Evolutionary conservation across 192 early-diverging fungal genomes (phyloP).

Genomic region (Rhizoclosmatium sp.): DNA sequence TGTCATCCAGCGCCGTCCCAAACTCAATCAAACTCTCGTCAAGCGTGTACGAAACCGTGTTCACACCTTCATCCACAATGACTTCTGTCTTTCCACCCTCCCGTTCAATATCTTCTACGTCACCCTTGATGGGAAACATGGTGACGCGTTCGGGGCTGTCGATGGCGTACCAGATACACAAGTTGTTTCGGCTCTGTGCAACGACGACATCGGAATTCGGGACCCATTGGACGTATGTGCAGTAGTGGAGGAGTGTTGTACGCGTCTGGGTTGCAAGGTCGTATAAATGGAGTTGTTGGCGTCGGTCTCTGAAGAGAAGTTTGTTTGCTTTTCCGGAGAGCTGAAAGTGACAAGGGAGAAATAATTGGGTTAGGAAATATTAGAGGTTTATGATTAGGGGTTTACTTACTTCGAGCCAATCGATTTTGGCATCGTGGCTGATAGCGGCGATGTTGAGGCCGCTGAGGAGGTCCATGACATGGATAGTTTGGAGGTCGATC

Average conservation of each 20-base stretch:
- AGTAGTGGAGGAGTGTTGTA: conserved; percentile 63
- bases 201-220: conserved; percentile 72
- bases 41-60: conserved; percentile 71
- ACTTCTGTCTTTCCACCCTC: conserved; percentile 67
- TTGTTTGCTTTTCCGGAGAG: conserved; percentile 71
- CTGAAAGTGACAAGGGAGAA: conserved; percentile 30
- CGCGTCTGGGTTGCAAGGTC: conserved; percentile 57
- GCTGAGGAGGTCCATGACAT: conserved; percentile 63
- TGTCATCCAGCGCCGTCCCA: conserved; percentile 69
- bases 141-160: conserved; percentile 70
- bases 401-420: conserved; percentile 65
- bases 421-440: conserved; percentile 63
- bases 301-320: conserved; percentile 67
- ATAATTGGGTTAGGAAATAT: too few species aligned
- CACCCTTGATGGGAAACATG: conserved; percentile 73
- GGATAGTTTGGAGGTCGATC: conserved; percentile 67
- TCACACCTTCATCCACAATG: conserved; percentile 73
- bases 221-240: conserved; percentile 75
- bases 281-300: conserved; percentile 66
- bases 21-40: conserved; percentile 76
- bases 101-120: conserved; percentile 71
- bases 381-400: not conserved
- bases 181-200: conserved; percentile 63
- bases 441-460: conserved; percentile 55
- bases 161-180: conserved; percentile 75